Evolutionary conservation across 75 land plant species (phyloP), one percentile per base, ranked within the genome.

Genomic region (Pinus albicaulis): DNA sequence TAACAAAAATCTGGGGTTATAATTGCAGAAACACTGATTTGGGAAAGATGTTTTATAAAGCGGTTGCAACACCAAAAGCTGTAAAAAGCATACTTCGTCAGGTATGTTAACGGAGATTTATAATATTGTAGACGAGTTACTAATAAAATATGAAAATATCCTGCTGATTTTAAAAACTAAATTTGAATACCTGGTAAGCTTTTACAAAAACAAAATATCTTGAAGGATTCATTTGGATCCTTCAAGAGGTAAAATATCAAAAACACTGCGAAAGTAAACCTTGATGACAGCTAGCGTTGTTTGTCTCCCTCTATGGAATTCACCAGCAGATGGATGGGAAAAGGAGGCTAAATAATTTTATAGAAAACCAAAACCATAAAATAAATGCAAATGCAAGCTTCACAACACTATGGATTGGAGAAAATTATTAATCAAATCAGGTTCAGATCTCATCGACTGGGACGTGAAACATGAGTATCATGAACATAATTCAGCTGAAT

Each of bases 81-180:
- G 92, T 98, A 20, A 95, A 78, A 74, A 89, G 61, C 71, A 98
- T 98, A 70, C 98, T 98, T 71, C 80, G 86, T 78, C 91, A 98
- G 94, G 99, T 98, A 79, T 48, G 53, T 48, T 48, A 48, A 19
- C 41, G 38, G n/a, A 19, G 23, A 20, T 68, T 8, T 20, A 7
- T 68, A 68, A 66, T 17, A 36, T 38, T 68, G 14, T 36, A 68
- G 52, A 68, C 19, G n/a, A 20, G 41, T 66, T 16, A 20, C 70
- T 66, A 5, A 41, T 68, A 10, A 68, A 64, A 64, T 16, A 64
- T 28, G 17, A 64, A 64, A 64, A 28, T 64, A 19, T 64, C 41
- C 19, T 64, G 28, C 24, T 64, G 19, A 28, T 41, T 68, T 3
- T 66, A 36, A 31, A 19, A 15, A 1, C 2, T 66, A 36, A 36